Conservation (phyloP, 345 rosid genomes). For the sweet orange (Citrus sinensis) region DNA sequence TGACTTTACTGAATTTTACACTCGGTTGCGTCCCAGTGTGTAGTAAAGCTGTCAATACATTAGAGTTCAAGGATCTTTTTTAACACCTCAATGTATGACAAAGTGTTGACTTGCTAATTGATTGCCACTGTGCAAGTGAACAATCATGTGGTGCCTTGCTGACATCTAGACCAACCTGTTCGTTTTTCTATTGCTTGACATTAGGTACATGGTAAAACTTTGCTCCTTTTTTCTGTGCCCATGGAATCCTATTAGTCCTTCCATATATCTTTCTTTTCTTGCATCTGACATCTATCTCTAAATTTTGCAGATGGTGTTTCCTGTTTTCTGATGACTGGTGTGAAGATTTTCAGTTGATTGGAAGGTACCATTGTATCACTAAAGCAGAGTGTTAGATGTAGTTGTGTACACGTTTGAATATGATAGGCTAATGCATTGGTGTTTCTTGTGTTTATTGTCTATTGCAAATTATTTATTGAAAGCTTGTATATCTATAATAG, state of each 20-base stretch:
- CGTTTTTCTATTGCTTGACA: slow-evolving; percentile 19
- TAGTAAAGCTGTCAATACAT: slow-evolving; percentile 28
- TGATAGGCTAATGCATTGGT: slow-evolving; percentile 24
- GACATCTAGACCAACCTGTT: slow-evolving; percentile 26
- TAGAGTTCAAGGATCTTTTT: slow-evolving; percentile 11
- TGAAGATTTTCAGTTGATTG: slow-evolving; percentile 26
- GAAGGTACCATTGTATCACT: slow-evolving; percentile 32
- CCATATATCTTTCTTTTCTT: neutral
- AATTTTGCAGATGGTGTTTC: slow-evolving; percentile 37
- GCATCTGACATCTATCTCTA: slow-evolving; percentile 15
- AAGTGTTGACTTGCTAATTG: slow-evolving; percentile 9
- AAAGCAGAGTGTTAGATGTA: slow-evolving; percentile 19
- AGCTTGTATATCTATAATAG: slow-evolving; percentile 29
- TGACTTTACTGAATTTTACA: slow-evolving; percentile 92
- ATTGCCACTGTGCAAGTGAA: slow-evolving; percentile 14
- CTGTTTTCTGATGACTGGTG: slow-evolving; percentile 24
- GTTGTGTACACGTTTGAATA: slow-evolving; percentile 25
- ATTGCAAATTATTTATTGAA: slow-evolving; percentile 6
- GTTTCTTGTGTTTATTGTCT: slow-evolving; percentile 12
- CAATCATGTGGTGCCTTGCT: slow-evolving; percentile 20
- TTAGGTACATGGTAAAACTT: slow-evolving; percentile 30
- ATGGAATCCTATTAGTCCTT: neutral
- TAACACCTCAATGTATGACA: slow-evolving; percentile 8
- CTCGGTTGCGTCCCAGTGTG: slow-evolving; percentile 45
- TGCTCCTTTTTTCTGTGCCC: neutral